These are phyloP conservation scores for Arthrobotrys iridis DNA, from an alignment of 2,329 filamentous ascomycete genomes.

Conservation along the genomic window DNA sequence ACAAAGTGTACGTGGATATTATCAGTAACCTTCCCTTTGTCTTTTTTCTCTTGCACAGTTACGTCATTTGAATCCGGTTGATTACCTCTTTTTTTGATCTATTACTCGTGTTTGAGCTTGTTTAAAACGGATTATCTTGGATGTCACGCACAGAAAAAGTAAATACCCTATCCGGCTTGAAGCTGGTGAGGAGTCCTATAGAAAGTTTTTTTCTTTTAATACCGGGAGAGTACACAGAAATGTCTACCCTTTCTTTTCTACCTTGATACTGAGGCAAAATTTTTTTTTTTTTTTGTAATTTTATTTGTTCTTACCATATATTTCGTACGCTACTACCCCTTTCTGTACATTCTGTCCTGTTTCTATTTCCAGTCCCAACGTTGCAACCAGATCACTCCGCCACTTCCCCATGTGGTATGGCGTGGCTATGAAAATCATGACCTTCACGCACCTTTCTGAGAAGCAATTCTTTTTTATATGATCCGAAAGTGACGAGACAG, in stretches of 20 bases:
- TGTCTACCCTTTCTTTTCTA: constrained; percentile 8
- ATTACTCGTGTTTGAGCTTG: constrained; percentile 12
- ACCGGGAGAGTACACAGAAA: constrained; percentile 2
- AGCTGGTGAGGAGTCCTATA: background rate
- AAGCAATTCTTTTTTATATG: constrained; percentile 8
- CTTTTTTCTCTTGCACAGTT: background rate
- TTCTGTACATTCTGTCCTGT: constrained; percentile 12
- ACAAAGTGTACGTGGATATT: constrained; percentile 54
- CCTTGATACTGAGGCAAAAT: constrained; percentile 1
- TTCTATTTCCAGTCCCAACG: constrained; percentile 21
- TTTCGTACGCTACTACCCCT: no score
- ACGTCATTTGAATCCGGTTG: constrained; percentile 10
- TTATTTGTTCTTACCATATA: background rate
- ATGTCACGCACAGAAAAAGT: constrained; percentile 17
- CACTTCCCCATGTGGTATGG: constrained; percentile 1
- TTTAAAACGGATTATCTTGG: constrained; percentile 19
- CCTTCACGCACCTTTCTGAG: background rate
- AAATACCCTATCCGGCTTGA: constrained; percentile 6
- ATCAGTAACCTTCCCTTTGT: constrained; percentile 38
- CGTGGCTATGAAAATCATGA: constrained; percentile 40
- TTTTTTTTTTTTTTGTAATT: constrained; percentile 2
- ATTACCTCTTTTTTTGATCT: background rate
- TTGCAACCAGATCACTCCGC: constrained; percentile 9
- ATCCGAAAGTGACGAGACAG: background rate
- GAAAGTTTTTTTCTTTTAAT: constrained; percentile 13